Base-by-base conservation (phyloP, 306 rosid genomes). In the Arachis stenosperma region DNA sequence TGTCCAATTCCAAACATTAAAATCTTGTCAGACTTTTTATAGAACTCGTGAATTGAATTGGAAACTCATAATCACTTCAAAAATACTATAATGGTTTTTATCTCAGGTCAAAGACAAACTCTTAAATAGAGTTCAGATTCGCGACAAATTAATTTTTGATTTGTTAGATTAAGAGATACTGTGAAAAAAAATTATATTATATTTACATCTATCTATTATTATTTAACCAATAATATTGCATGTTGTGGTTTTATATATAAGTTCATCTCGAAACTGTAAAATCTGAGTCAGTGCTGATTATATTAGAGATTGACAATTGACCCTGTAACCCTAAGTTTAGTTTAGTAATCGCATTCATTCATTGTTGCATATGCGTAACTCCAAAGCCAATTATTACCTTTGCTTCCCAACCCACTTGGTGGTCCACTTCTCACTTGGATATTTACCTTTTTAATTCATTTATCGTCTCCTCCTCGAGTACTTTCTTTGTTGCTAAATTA, bases 331-430 rank as follows among this genome's bases (percentile, higher is more conserved):
- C 22, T 8, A 14, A 9, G 71, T 44, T 62, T 68, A 29, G 68
- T 75, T 80, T 69, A 63, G 22, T 27, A 78, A 77, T 81, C 52
- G 3, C 9, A 39, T 17, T 73, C 9, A 39, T 17, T 73, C 39
- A 33, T 15, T 36, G 67, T 71, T 77, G 65, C 82, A 78, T 67
- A 80, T 68, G 74, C 86, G 70, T 84, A 15, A 63, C 75, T 67
- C 68, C 78, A 41, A 84, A 87, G 87, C 72, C 75, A 81, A 53
- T 12, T 63, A 27, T 22, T 52, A 73, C 62, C 30, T 48, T 48
- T 48, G 39, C 69, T 13, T n/a, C 69, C n/a, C 69, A 61, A 62
- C 78, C 36, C 43, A 63, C 43, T 63, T 5, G 6, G 12, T 41
- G 78, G 46, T 2, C 64, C 71, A 37, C 37, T 33, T 36, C 14